A percentile compares a stretch with the other conserved stretches of the same genome.
phyloP scores from a whole-genome alignment of 1,139 yeast genomes.

The Candida sp. region DNA sequence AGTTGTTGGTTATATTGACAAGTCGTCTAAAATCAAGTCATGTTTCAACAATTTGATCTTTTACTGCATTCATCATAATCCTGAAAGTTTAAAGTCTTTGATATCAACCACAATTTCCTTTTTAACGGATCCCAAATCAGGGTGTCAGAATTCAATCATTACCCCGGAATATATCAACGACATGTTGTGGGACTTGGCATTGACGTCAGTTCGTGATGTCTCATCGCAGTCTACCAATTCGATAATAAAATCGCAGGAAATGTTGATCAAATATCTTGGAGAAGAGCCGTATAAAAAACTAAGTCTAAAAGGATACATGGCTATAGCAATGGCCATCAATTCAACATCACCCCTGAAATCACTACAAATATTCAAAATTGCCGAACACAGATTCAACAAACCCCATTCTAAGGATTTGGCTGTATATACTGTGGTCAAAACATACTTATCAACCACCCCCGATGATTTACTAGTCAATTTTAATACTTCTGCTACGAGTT shows the following conservation, averaged over 20 bases:
- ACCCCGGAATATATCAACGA: slow-evolving; percentile 16
- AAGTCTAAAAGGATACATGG: slow-evolving; percentile 34
- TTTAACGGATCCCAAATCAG: slow-evolving; percentile 11
- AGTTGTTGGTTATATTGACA: slow-evolving; percentile 13
- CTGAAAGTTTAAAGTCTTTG: slow-evolving; percentile 15
- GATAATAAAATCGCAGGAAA: slow-evolving; percentile 29
- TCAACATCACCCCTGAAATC: slow-evolving; percentile 24
- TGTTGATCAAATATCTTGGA: slow-evolving; percentile 18
- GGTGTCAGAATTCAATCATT: slow-evolving; percentile 10
- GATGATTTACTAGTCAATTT: slow-evolving; percentile 30
- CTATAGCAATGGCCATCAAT: slow-evolving; percentile 31
- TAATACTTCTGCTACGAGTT: slow-evolving; percentile 21
- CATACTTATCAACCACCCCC: slow-evolving; percentile 26
- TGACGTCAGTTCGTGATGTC: slow-evolving; percentile 10
- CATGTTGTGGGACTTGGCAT: slow-evolving; percentile 21
- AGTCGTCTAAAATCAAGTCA: slow-evolving; percentile 15
- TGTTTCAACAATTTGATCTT: slow-evolving; percentile 24
- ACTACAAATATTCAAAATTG: slow-evolving; percentile 21
- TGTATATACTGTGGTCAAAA: slow-evolving; percentile 21
- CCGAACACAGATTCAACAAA: slow-evolving; percentile 19
- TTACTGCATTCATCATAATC: slow-evolving; percentile 23
- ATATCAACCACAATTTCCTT: slow-evolving; percentile 13
- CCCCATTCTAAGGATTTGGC: slow-evolving; percentile 14
- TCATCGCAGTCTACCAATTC: slow-evolving; percentile 5
- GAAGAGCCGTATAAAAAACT: slow-evolving; percentile 14